A percentile compares a stretch with the other conserved stretches of the same genome.
Conservation (phyloP, 2,329 filamentous ascomycete species). For the Fusarium hostae region DNA sequence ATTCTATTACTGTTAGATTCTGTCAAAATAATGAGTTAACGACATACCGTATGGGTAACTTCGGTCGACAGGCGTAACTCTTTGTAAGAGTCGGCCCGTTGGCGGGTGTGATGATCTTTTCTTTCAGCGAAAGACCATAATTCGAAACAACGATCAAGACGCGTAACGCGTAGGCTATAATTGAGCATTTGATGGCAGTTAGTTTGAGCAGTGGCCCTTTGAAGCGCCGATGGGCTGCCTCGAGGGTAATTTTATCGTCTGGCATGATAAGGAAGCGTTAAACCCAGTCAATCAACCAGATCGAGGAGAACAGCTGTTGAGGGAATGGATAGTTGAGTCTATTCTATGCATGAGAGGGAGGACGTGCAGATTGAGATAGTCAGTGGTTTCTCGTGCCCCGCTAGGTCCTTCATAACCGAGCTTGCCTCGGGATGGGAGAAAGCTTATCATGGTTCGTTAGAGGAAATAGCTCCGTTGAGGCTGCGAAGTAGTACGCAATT, state of each 20-base stretch:
- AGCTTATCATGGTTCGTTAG: background rate
- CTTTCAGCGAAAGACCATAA: background rate
- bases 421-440: background rate
- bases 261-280: background rate
- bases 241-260: background rate
- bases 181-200: background rate
- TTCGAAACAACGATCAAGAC: background rate
- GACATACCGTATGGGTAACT: conserved; percentile 3
- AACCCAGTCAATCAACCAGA: too few species aligned
- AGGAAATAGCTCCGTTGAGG: background rate
- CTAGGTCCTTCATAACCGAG: background rate
- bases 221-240: background rate
- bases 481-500: background rate
- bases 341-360: too few species aligned
- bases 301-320: too few species aligned
- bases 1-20: background rate
- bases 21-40: rapidly evolving
- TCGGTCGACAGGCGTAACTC: conserved; percentile 11
- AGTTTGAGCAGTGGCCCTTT: background rate
- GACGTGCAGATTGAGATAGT: background rate
- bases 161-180: background rate
- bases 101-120: background rate
- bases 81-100: conserved; percentile 8
- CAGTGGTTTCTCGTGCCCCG: background rate
- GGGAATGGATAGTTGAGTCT: background rate